Base-by-base conservation (phyloP, 768 basidiomycete genomes). In the Kwoniella botswanensis region DNA sequence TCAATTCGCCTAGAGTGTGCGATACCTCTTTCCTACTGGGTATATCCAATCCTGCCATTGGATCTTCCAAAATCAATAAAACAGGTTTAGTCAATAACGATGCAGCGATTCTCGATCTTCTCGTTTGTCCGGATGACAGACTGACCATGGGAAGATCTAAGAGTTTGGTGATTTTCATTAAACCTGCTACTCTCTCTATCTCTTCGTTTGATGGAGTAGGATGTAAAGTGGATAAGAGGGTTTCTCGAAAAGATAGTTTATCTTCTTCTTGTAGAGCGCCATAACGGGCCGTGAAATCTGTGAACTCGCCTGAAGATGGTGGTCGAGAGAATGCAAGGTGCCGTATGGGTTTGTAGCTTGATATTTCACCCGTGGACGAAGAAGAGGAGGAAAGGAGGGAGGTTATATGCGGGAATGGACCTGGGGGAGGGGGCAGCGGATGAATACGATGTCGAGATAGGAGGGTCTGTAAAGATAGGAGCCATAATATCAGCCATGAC, bases 261-360 rank as follows among this genome's bases (percentile, higher is more conserved):
- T 96, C 95, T 78, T 91, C 92, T 18, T 96, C 94, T 18, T 91
- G 86, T 50, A 94, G 88, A 0, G 92, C 91, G 22, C 93, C 93
- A 80, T 98, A 98, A 2, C 94, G 89, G 2, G 94, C 93, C 0
- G 93, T 92, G 78, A 91, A 97, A 84, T 98, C 95, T 71, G 92
- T 91, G 84, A 98, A 98, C 12, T 88, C 92, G 9, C 90, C 90
- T 53, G 75, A 75, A 58, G 67, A 29, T 13, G 77, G 81, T 70
- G 75, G 83, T 68, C 75, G 79, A 3, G 84, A 82, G 69, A 84
- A 84, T 17, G 78, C 83, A 0, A 85, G 85, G 21, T 82, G 79
- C 43, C 87, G 85, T 1, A 87, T 70, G 18, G 89, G 87, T 71
- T 91, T 89, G 0, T 89, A 87, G 72, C 92, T 92, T 0, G 90